phyloP scores from a whole-genome alignment of 2,329 filamentous ascomycete genomes.

The Leptographium procerum region DNA sequence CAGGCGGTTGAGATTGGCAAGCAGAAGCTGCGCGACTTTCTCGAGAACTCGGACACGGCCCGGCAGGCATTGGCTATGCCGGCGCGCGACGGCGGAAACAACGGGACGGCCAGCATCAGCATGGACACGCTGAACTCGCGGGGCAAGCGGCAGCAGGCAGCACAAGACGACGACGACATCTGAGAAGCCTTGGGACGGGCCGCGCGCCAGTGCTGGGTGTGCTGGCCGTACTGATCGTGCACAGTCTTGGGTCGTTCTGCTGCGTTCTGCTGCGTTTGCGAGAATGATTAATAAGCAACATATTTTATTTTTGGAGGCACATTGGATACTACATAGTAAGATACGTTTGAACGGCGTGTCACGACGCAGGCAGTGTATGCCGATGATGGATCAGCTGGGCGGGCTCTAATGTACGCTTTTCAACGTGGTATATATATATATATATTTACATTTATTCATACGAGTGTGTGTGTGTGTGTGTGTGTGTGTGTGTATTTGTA shows the following conservation, averaged over 20 bases:
- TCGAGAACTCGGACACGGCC: constrained; percentile 77
- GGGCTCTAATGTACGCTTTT: neutral
- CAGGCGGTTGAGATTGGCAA: constrained; percentile 90
- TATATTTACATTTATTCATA: neutral
- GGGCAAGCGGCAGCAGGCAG: constrained; percentile 36
- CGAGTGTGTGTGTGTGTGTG: neutral
- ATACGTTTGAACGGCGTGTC: too few species aligned
- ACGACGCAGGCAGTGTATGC: too few species aligned
- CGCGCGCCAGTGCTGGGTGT: too few species aligned
- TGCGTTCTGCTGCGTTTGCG: too few species aligned
- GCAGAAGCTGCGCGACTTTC: constrained; percentile 78
- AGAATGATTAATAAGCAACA: too few species aligned
- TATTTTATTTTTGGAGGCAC: too few species aligned
- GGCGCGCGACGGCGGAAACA: constrained; percentile 23
- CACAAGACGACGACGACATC: constrained; percentile 40
- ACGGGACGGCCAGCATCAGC: constrained; percentile 28
- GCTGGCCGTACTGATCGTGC: too few species aligned
- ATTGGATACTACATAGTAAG: too few species aligned
- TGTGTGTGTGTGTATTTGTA: too few species aligned
- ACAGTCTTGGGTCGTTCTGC: too few species aligned
- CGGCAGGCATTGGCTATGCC: constrained; percentile 73
- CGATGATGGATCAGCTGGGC: too few species aligned
- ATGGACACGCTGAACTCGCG: constrained; percentile 49
- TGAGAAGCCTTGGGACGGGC: constrained; percentile 17
- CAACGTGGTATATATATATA: neutral